phyloP scores from a whole-genome alignment of 1,284 basidiomycete genomes.

The Apiotrichum mycotoxinovorans region DNA sequence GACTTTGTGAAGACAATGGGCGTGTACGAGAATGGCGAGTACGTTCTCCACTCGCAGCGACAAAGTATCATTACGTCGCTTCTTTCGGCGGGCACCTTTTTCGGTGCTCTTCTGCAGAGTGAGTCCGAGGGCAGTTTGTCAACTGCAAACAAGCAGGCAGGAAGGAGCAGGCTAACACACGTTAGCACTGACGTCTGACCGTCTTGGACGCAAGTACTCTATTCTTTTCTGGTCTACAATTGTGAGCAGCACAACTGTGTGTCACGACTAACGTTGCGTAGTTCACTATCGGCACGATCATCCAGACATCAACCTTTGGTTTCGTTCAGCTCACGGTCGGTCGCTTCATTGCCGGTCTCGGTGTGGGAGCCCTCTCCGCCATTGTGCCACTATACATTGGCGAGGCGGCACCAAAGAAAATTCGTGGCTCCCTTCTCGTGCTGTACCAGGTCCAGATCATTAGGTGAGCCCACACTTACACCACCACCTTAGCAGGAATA shows the following conservation, averaged over 20 bases:
- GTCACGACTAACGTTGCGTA: background rate
- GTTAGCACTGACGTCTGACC: conserved; percentile 70
- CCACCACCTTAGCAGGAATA: too few relatives aligned
- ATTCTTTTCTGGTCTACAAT: conserved; percentile 73
- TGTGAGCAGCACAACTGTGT: conserved; percentile 21
- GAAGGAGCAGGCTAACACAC: conserved; percentile 28
- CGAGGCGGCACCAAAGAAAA: conserved; percentile 70
- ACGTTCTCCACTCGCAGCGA: conserved; percentile 59
- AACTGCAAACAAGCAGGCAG: too few relatives aligned
- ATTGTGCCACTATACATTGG: conserved; percentile 77
- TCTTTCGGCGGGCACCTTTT: conserved; percentile 16
- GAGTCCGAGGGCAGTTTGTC: too few relatives aligned
- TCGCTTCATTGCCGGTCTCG: conserved; percentile 49
- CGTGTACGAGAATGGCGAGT: conserved; percentile 54
- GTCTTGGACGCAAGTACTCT: conserved; percentile 65
- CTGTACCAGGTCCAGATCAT: conserved; percentile 74
- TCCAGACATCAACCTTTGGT: conserved; percentile 67
- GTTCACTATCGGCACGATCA: conserved; percentile 61
- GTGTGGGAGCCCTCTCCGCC: conserved; percentile 72
- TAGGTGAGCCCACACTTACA: conserved; percentile 5
- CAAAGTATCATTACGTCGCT: conserved; percentile 47
- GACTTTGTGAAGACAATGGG: conserved; percentile 70
- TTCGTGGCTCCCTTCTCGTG: conserved; percentile 68
- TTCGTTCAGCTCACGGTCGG: conserved; percentile 66
- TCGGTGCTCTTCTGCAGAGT: conserved; percentile 17